phyloP scores from a whole-genome alignment of 1,284 basidiomycete genomes.

The Irpex sp. region DNA sequence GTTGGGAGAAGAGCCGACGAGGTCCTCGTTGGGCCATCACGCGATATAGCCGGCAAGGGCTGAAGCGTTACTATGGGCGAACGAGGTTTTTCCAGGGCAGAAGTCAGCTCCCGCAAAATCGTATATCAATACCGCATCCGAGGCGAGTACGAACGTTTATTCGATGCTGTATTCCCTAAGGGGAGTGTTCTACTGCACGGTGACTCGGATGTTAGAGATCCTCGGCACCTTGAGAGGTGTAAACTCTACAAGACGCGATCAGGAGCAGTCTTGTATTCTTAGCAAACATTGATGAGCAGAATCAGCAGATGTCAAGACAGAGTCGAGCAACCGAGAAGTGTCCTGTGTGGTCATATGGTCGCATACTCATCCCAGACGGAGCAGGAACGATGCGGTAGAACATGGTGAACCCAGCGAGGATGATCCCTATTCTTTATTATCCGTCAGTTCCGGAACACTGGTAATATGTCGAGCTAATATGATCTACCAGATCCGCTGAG shows the following conservation, averaged over 20 bases:
- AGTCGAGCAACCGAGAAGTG: neutral
- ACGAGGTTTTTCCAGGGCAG: slow-evolving; percentile 5
- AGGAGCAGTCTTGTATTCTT: no score
- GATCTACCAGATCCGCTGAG: no score
- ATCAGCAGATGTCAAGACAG: neutral
- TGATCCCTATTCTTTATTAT: neutral
- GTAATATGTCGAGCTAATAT: no score
- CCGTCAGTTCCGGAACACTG: neutral
- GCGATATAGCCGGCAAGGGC: neutral
- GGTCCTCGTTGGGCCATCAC: neutral
- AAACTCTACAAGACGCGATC: no score
- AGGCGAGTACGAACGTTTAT: neutral
- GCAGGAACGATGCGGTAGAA: neutral
- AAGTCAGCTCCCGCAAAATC: neutral
- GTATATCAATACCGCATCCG: neutral
- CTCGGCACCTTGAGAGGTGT: no score
- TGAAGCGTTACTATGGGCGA: neutral
- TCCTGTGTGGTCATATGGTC: neutral
- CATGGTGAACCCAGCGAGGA: neutral
- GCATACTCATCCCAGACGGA: no score
- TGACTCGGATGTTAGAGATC: no score
- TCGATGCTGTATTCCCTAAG: neutral
- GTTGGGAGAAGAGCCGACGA: neutral
- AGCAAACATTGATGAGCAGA: no score
- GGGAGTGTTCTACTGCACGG: no score